Evolutionary conservation across 257 asterid species (phyloP), one percentile per base, ranked within the genome.

Genomic region (Leonotis leonurus): DNA sequence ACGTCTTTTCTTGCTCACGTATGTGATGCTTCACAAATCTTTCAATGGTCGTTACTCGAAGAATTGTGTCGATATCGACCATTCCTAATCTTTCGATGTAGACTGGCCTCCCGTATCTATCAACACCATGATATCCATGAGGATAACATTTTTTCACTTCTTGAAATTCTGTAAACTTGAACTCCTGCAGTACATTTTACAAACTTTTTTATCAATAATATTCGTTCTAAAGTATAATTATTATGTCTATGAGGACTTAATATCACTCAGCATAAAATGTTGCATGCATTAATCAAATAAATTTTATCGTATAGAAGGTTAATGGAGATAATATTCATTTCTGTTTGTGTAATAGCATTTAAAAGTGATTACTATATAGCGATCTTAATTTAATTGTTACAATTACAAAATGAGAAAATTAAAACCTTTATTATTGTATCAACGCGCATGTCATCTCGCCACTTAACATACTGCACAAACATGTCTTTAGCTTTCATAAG

Each of bases 101-200:
- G 55, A 83, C 60, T 2, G 96, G 96, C 64, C 96, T 70, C 0
- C 96, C 96, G 43, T 62, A 64, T 71, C 80, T 75, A 62, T 88
- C 96, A 11, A 85, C 93, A 16, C 92, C 95, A 58, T 88, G 96
- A 64, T 24, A 88, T 43, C 96, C 95, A 59, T 88, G 95, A 56
- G 96, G 96, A 58, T 88, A 88, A 56, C 77, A 81, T 61, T 57
- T 76, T 59, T 75, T 81, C n/a, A 83, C 90, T 67, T 80, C 80
- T 58, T 49, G 16, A 50, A 25, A 58, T 61, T 88, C 96, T 25
- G 78, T 84, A 65, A 64, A 88, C 59, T 70, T 74, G 55, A 81
- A 82, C 6, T 81, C 96, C 96, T 88, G 83, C 72, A 56, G 33
- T 27, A 27, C 0, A 6, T 27, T 6, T 27, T 3, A 27, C 3